phyloP scores from a whole-genome alignment of 305 asterid species.

The Rubia balearica region DNA sequence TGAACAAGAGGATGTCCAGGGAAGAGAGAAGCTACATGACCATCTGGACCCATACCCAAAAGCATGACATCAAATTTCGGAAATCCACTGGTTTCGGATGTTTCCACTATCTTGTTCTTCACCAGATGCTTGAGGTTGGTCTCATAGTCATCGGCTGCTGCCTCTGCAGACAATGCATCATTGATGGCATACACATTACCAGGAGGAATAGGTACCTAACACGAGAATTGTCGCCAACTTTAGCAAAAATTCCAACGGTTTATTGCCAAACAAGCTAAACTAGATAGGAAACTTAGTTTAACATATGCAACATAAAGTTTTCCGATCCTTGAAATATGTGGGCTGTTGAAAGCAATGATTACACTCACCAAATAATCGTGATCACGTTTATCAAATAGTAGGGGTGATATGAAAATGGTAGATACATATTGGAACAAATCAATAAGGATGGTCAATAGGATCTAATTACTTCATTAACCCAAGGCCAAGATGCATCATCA shows the following conservation, averaged over 20 bases:
- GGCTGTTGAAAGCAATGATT: too few relatives aligned
- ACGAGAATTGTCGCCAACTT: neutral
- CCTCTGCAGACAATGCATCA: conserved; percentile 63
- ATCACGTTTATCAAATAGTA: too few relatives aligned
- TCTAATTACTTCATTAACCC: neutral
- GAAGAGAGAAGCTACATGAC: conserved; percentile 82
- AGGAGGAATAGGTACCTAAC: conserved; percentile 35
- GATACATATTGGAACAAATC: neutral
- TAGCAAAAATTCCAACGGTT: neutral
- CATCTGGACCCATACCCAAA: conserved; percentile 88
- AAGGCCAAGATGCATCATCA: neutral
- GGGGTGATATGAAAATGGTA: too few relatives aligned
- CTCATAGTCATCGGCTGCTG: conserved; percentile 74
- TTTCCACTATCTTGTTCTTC: conserved; percentile 29
- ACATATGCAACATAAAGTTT: too few relatives aligned
- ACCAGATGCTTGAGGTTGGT: conserved; percentile 49
- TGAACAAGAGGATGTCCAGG: conserved; percentile 54
- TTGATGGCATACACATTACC: conserved; percentile 62
- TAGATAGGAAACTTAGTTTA: neutral
- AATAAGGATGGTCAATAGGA: too few relatives aligned
- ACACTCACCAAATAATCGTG: too few relatives aligned
- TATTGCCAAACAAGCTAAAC: neutral
- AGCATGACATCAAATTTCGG: conserved; percentile 82
- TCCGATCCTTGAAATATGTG: neutral
- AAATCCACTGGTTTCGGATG: conserved; percentile 45